phyloP scores from a whole-genome alignment of 2,329 filamentous ascomycete species.

The Harringtonia lauricola region DNA sequence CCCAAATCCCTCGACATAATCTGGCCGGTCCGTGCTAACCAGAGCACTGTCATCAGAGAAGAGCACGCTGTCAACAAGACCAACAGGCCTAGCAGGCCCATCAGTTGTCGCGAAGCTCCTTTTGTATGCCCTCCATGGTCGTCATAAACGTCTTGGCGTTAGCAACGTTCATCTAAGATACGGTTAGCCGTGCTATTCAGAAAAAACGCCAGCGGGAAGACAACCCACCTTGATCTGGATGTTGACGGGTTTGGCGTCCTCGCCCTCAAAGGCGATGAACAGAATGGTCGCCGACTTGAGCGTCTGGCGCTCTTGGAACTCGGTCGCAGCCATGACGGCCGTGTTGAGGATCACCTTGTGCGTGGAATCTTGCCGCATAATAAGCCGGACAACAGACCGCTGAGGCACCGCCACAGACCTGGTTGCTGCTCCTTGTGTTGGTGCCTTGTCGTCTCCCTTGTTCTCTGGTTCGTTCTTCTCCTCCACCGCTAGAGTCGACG shows the following conservation, averaged over 20 bases:
- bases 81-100: not conserved
- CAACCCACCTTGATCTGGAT: conserved; percentile 48
- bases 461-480: conserved; percentile 16
- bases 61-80: too few relatives aligned
- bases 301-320: conserved; percentile 65
- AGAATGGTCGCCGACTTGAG: conserved; percentile 60
- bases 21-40: too few relatives aligned
- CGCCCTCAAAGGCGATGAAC: conserved; percentile 52
- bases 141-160: conserved; percentile 42
- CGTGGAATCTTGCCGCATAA: conserved; percentile 87
- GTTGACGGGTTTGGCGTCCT: conserved; percentile 41
- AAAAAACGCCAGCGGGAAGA: not conserved
- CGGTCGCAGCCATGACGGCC: conserved; percentile 65
- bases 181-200: not conserved
- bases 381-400: conserved; percentile 54
- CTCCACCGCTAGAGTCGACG: conserved; percentile 9
- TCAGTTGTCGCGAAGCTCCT: conserved; percentile 28
- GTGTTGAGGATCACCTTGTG: conserved; percentile 82
- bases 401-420: conserved; percentile 6
- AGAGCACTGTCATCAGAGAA: too few relatives aligned
- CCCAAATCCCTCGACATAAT: too few relatives aligned
- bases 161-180: conserved; percentile 38
- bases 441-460: conserved; percentile 17
- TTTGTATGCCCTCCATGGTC: conserved; percentile 37
- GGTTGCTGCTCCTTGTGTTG: conserved; percentile 12